Evolutionary conservation across 495 filamentous ascomycete genomes (phyloP).

Genomic region (Penicillium egyptiacum): DNA sequence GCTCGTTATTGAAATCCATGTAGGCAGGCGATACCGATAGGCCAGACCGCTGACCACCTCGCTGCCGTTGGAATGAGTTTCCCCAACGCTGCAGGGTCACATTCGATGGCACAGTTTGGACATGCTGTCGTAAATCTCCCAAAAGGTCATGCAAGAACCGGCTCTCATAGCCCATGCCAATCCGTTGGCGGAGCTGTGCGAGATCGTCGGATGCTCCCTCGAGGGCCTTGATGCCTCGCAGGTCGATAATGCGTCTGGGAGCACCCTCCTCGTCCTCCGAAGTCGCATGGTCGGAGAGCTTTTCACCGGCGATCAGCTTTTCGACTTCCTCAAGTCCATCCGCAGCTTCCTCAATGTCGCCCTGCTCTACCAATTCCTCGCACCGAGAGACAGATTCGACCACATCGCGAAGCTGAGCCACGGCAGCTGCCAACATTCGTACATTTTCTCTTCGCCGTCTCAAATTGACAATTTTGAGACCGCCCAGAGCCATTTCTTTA

Average conservation of each 20-base stretch:
- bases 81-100: conserved; percentile 80
- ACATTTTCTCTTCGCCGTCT: conserved; percentile 82
- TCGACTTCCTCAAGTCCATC: conserved; percentile 74
- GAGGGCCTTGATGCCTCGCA: conserved; percentile 75
- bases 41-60: conserved; percentile 65
- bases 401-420: conserved; percentile 77
- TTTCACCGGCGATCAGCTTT: conserved; percentile 70
- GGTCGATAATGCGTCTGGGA: conserved; percentile 54
- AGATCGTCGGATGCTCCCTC: conserved; percentile 78
- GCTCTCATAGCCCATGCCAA: conserved; percentile 83
- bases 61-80: conserved; percentile 57
- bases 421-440: conserved; percentile 74
- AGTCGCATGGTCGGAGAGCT: conserved; percentile 27
- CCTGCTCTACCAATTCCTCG: conserved; percentile 77
- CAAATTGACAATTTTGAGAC: conserved; percentile 81
- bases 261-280: conserved; percentile 28
- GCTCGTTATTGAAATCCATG: conserved; percentile 62
- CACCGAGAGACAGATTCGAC: conserved; percentile 73
- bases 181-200: conserved; percentile 67
- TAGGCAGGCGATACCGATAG: conserved; percentile 72
- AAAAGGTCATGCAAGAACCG: conserved; percentile 78
- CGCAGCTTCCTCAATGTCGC: conserved; percentile 76
- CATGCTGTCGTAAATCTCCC: conserved; percentile 75
- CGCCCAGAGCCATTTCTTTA: conserved; percentile 80
- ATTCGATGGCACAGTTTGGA: conserved; percentile 67